Base-by-base conservation (phyloP, 2,329 filamentous ascomycete species). In the Daldinia eschscholtzii region DNA sequence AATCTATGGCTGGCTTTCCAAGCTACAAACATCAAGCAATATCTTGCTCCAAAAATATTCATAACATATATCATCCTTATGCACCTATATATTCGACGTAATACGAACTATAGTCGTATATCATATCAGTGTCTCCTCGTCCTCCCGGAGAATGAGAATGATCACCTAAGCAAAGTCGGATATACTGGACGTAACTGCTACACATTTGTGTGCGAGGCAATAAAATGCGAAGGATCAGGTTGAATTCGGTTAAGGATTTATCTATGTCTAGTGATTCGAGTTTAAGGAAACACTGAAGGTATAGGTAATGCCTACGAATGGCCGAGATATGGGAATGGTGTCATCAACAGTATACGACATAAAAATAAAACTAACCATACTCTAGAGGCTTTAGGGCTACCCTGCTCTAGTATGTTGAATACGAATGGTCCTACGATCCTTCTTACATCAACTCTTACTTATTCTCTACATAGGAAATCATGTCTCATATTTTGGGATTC, bases 121-220 rank as follows among this genome's bases (percentile, higher is more conserved):
- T 23, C 44, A 26, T 26, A 12, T 23, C 18, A 10, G 42, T 23
- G 23, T 13, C 42, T 46, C 26, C 13, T 26, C 12, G 4, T 6
- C 5, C 44, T 3, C 61, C 60, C 6, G 63, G 67, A 23, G 66
- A 48, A 39, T 64, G 67, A 23, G 66, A 48, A 39, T 64, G 61
- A 35, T 53, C 15, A 15, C 15, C 7, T 30, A 18, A 20, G 28
- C 15, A 20, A 20, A 53, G 48, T 53, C 28, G 30, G 12, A 18
- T 1, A 53, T 20, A 13, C 30, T 35, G n/a, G n/a, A 20, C 6
- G 35, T 35, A 53, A 53, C 35, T 2, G 33, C 33, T 6, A 26
- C n/a, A 30, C 20, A 15, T 33, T 30, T 30, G 15, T 2, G 28
- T 33, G 6, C 13, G 44, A 23, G 42, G 9, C 42, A n/a, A 23